Conservation (phyloP, 768 basidiomycete genomes). For the Pseudohyphozyma bogoriensis region DNA sequence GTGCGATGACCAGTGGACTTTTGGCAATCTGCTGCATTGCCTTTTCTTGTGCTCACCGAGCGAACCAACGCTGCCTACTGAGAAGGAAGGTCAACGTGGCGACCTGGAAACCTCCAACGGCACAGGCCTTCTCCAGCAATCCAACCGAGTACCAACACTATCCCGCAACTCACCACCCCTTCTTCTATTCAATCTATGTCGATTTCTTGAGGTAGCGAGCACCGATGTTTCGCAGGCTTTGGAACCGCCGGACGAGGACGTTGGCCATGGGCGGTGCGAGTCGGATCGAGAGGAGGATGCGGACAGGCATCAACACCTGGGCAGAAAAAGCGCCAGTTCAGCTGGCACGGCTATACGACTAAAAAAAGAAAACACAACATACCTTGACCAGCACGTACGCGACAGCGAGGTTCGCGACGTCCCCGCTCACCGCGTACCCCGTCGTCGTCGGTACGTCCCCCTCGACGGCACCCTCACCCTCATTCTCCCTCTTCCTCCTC, state of each 20-base stretch:
- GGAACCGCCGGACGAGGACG: not conserved
- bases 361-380: conserved; percentile 7
- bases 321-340: not conserved
- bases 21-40: no score
- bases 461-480: not conserved
- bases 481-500: not conserved
- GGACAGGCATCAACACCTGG: conserved; percentile 21
- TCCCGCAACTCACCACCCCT: no score
- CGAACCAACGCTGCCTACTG: no score
- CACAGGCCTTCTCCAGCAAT: no score
- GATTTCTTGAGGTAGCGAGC: not conserved
- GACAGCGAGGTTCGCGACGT: conserved; percentile 37
- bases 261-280: conserved; percentile 15
- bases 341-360: no score
- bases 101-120: no score
- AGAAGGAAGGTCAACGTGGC: no score
- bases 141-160: no score
- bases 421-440: conserved; percentile 24
- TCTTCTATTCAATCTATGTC: no score
- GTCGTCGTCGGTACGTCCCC: not conserved
- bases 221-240: not conserved
- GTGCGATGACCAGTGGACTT: no score
- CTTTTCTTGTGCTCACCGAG: no score
- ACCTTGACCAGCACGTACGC: conserved; percentile 42
- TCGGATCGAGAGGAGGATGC: conserved; percentile 13